Evolutionary conservation across 139 green algal species (phyloP).

Genomic region (Auxenochlorella pyrenoidosa): DNA sequence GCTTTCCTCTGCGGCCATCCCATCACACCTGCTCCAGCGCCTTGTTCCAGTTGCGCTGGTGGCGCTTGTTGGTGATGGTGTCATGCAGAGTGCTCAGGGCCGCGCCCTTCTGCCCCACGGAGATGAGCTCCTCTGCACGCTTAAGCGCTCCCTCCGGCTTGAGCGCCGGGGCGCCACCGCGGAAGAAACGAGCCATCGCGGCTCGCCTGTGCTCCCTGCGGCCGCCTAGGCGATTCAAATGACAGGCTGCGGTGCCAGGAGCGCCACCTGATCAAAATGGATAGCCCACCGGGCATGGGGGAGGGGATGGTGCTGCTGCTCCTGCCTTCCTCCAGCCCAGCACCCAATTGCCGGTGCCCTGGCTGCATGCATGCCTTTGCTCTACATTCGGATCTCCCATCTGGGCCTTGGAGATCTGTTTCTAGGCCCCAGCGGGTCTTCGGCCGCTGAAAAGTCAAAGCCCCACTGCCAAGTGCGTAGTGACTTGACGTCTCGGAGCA

Average conservation of each 20-base stretch:
- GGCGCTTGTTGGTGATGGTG: conserved; percentile 95
- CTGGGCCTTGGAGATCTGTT: no score
- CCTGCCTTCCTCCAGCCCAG: conserved; percentile 1
- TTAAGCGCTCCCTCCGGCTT: conserved; percentile 99
- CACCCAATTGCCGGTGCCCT: background rate
- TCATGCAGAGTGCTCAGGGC: conserved; percentile 85
- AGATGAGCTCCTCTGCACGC: conserved; percentile 94
- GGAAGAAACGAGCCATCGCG: conserved; percentile 24
- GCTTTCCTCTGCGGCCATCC: no score
- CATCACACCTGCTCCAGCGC: conserved; percentile 53
- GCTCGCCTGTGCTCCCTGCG: background rate
- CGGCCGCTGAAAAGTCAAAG: no score
- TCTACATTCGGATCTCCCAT: background rate
- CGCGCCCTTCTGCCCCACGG: conserved; percentile 68
- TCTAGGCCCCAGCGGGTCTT: no score
- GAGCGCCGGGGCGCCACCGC: conserved; percentile 67
- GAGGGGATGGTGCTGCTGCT: background rate
- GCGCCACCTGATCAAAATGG: background rate
- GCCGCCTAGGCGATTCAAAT: background rate
- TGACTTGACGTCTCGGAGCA: no score
- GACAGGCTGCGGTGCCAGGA: background rate
- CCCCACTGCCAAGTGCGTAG: no score
- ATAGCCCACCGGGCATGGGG: no score
- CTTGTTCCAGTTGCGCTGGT: conserved; percentile 96
- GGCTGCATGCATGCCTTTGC: background rate